Base-by-base conservation (phyloP, 257 asterid species). In the Orobanche coerulescens region DNA sequence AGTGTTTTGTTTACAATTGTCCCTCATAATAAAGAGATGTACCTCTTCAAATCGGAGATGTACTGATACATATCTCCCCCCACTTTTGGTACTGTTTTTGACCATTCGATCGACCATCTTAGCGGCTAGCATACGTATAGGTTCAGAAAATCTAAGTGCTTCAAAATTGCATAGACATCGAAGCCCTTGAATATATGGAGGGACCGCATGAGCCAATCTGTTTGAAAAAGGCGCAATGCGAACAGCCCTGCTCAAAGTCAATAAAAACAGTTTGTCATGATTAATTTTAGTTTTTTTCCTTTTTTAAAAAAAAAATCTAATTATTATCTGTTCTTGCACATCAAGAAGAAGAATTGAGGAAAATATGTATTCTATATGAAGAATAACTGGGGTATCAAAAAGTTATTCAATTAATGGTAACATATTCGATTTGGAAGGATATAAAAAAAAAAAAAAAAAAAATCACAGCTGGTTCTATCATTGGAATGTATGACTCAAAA, bases 41-140 rank as follows among this genome's bases (percentile, higher is more conserved):
- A 91, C 98, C 98, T 93, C 98, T 81, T 93, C 98, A 30, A 93
- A 93, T 14, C 98, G 95, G 56, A 93, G 95, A 77, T 93, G 98
- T 42, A 89, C 88, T 0, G 98, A 93, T 23, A 86, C 87, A 24
- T 93, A 93, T 76, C 78, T 82, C 18, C 95, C 94, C 58, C 84
- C 88, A 52, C 83, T 86, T 72, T 77, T 79, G 0, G 81, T 78
- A 79, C 96, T 89, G 47, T 73, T 76, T 72, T 76, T 86, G n/a
- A 83, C 73, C 98, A 93, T 93, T 68, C 90, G 84, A 75, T 93
- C 95, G 22, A 93, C 95, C 95, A 93, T 79, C 74, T 93, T 93
- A 50, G 97, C 98, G 14, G 97, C 97, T 46, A 93, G 78, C 94
- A 83, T 89, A 18, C 98, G 84, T 73, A 93, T 89, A 60, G 97